Evolutionary conservation across 1,139 yeast species (phyloP).

Genomic region (Hyphopichia buzzinii): DNA sequence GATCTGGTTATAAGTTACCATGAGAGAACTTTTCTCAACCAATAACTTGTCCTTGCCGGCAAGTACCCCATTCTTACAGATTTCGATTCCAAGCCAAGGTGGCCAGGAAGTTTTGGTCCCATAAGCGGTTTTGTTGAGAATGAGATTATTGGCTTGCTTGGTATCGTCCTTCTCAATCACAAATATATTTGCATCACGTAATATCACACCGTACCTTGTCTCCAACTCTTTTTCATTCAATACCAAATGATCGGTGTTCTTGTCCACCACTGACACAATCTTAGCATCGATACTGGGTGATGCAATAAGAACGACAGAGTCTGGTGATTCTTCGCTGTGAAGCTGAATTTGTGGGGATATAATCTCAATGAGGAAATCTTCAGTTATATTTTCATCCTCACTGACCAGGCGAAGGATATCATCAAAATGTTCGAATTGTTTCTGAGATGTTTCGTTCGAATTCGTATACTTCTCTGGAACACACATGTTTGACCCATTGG

Average conservation of each 20-base stretch:
- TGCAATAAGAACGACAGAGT: slow-evolving; percentile 52
- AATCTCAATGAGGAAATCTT: slow-evolving; percentile 67
- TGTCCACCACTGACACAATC: slow-evolving; percentile 35
- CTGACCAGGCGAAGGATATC: slow-evolving; percentile 45
- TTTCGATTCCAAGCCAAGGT: slow-evolving; percentile 47
- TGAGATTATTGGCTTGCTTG: slow-evolving; percentile 13
- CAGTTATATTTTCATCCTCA: slow-evolving; percentile 47
- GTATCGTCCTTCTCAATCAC: slow-evolving; percentile 32
- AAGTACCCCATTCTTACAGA: slow-evolving; percentile 35
- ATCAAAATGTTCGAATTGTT: slow-evolving; percentile 46
- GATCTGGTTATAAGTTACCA: slow-evolving; percentile 33
- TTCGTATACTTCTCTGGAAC: not conserved
- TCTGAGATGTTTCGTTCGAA: slow-evolving; percentile 15
- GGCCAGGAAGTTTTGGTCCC: slow-evolving; percentile 45
- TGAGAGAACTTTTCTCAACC: slow-evolving; percentile 37
- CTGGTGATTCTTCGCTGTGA: slow-evolving; percentile 62
- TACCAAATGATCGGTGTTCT: slow-evolving; percentile 18
- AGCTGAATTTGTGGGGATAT: slow-evolving; percentile 86
- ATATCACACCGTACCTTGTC: slow-evolving; percentile 35
- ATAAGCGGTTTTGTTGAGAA: slow-evolving; percentile 29
- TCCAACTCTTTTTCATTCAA: slow-evolving; percentile 30
- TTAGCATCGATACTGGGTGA: slow-evolving; percentile 42
- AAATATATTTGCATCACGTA: slow-evolving; percentile 40
- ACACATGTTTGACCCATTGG: too few species aligned
- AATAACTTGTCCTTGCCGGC: slow-evolving; percentile 38